phyloP scores from a whole-genome alignment of 805 yeast genomes.

The Candida ponderosae region DNA sequence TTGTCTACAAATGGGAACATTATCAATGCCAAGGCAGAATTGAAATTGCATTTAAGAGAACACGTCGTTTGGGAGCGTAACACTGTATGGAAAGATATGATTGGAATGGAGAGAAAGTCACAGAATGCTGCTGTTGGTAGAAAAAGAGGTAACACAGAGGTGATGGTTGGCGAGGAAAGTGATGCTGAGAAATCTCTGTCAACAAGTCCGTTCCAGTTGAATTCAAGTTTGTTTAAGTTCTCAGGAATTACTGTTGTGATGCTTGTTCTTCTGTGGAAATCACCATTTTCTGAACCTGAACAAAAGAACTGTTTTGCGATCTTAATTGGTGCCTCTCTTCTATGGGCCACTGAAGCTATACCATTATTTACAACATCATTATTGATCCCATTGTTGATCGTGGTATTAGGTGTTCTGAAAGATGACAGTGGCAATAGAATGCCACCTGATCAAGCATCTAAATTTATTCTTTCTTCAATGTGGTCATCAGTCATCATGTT shows the following conservation, averaged over 20 bases:
- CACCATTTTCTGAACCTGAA: conserved; percentile 58
- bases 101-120: conserved; percentile 73
- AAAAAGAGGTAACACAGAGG: conserved; percentile 16
- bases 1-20: conserved; percentile 33
- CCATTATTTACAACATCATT: conserved; percentile 91
- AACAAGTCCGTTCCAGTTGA: conserved; percentile 5
- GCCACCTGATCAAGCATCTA: conserved; percentile 57
- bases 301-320: conserved; percentile 61
- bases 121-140: conserved; percentile 56
- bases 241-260: conserved; percentile 41
- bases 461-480: conserved; percentile 72
- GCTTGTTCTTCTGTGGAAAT: conserved; percentile 30
- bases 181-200: conserved; percentile 16
- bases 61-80: conserved; percentile 95
- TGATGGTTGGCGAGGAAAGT: conserved; percentile 20
- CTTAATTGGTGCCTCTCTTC: conserved; percentile 53
- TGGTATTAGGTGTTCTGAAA: conserved; percentile 58
- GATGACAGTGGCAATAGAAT: conserved; percentile 44
- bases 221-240: conserved; percentile 37
- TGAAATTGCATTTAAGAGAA: conserved; percentile 65
- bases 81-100: conserved; percentile 94
- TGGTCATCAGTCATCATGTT: conserved; percentile 93
- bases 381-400: conserved; percentile 73
- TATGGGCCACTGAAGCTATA: conserved; percentile 95
- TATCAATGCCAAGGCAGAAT: conserved; percentile 40